These are phyloP conservation scores for Sicyos baderoa DNA, from an alignment of 306 rosid species.

Conservation along the genomic window DNA sequence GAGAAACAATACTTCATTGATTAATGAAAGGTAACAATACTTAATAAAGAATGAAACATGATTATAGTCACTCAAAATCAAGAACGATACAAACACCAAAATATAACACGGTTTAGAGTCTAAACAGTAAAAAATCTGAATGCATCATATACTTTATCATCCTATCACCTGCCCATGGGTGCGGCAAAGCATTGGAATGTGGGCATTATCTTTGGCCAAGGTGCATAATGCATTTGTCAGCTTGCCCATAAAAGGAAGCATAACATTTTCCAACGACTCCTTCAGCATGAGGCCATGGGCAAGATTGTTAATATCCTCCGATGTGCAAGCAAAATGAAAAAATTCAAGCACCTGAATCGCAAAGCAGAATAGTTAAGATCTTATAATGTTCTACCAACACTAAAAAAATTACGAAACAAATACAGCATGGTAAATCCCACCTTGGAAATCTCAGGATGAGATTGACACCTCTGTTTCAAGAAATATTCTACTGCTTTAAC, in stretches of 20 bases:
- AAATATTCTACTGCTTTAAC: constrained; percentile 87
- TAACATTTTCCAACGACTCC: constrained; percentile 46
- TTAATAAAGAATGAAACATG: constrained; percentile 6
- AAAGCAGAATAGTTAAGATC: constrained; percentile 6
- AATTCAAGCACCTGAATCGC: constrained; percentile 67
- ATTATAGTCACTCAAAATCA: background rate
- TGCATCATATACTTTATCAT: constrained; percentile 11
- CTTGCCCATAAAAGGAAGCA: constrained; percentile 62
- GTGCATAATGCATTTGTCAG: constrained; percentile 46
- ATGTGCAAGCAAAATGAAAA: constrained; percentile 86
- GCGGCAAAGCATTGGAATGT: constrained; percentile 72
- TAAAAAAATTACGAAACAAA: background rate
- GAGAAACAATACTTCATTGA: too few species aligned
- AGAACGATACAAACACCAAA: background rate
- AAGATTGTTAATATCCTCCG: constrained; percentile 86
- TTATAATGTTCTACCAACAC: background rate
- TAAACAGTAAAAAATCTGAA: constrained; percentile 9
- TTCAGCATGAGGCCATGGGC: constrained; percentile 85
- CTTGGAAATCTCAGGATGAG: constrained; percentile 59
- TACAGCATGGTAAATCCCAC: constrained; percentile 25
- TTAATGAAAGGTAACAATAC: too few species aligned
- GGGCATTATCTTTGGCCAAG: constrained; percentile 60
- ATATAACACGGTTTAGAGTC: background rate
- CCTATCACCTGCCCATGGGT: constrained; percentile 80
- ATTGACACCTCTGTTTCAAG: constrained; percentile 66